Evolutionary conservation across 192 early-diverging fungal species (phyloP).

Genomic region (Backusella psychrophila): DNA sequence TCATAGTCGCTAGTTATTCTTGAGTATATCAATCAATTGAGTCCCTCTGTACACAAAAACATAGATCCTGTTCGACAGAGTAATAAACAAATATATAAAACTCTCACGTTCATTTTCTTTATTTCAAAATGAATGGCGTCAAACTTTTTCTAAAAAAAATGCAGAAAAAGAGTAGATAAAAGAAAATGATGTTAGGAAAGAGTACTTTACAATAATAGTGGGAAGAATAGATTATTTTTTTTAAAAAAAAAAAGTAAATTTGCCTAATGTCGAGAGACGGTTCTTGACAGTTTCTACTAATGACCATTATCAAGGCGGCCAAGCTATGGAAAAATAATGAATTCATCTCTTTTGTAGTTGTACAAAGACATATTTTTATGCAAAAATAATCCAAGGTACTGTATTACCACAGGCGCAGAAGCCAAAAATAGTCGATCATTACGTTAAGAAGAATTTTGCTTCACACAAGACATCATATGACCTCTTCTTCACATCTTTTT

Average conservation of each 20-base stretch:
- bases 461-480: not conserved
- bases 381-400: no score
- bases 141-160: not conserved
- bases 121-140: not conserved
- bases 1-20: not conserved
- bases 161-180: not conserved
- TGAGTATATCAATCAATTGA: not conserved
- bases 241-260: not conserved
- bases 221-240: not conserved
- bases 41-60: not conserved
- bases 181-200: not conserved
- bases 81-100: not conserved
- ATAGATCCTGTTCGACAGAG: not conserved
- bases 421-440: not conserved
- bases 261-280: not conserved
- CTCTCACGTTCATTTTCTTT: not conserved
- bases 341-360: not conserved
- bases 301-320: not conserved
- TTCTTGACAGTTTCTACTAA: not conserved
- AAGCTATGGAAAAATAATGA: not conserved
- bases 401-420: not conserved
- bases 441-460: not conserved
- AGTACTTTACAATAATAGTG: not conserved
- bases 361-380: not conserved
- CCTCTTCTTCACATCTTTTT: not conserved